phyloP scores from a whole-genome alignment of 208 protist genomes.

The Acanthamoeba lenticulata region DNA sequence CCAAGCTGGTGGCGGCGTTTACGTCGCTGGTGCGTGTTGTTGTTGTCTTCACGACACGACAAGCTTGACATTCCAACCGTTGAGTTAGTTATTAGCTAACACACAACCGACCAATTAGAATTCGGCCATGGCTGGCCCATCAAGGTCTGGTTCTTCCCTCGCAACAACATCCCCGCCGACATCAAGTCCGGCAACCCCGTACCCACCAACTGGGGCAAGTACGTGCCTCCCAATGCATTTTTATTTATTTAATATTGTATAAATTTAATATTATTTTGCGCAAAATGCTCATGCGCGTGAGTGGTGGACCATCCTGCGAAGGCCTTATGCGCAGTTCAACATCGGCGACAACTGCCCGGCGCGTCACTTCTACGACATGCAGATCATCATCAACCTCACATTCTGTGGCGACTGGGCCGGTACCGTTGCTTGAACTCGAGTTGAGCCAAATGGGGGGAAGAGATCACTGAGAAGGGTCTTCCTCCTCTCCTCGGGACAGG shows the following conservation, averaged over 20 bases:
- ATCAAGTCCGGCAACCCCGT: slow-evolving; percentile 20
- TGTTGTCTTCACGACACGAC: background rate
- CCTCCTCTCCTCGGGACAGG: background rate
- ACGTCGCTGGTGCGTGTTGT: background rate
- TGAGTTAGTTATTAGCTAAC: too few species aligned
- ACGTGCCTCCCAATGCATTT: background rate
- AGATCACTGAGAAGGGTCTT: background rate
- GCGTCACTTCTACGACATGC: background rate
- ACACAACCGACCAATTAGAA: too few species aligned
- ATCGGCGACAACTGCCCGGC: slow-evolving; percentile 59
- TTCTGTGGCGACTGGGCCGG: slow-evolving; percentile 68
- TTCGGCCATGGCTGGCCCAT: background rate
- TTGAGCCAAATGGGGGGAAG: too few species aligned
- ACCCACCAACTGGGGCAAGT: slow-evolving; percentile 24
- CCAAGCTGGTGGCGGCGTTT: slow-evolving; percentile 59
- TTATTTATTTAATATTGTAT: background rate
- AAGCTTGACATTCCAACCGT: background rate
- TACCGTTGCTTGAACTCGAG: background rate
- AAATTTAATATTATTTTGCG: too few species aligned
- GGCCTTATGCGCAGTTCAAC: background rate
- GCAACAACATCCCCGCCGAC: background rate
- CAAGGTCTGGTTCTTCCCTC: slow-evolving; percentile 63
- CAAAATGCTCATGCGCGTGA: too few species aligned
- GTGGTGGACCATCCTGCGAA: background rate
- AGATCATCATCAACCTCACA: slow-evolving; percentile 67